phyloP scores from a whole-genome alignment of 2,329 filamentous ascomycete species.

The Diatrype stigma region DNA sequence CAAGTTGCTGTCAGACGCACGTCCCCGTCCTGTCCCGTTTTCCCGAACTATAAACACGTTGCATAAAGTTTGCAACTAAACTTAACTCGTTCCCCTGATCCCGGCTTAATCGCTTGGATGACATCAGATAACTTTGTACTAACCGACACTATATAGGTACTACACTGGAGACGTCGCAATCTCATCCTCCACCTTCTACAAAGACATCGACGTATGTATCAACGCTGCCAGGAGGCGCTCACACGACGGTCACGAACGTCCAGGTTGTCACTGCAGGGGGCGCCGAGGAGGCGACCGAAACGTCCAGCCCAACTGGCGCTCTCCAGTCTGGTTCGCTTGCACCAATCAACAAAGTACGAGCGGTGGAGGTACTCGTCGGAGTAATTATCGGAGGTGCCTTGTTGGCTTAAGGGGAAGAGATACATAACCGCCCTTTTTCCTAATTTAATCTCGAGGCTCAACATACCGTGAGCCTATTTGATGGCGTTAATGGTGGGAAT shows the following conservation, averaged over 20 bases:
- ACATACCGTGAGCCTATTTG: too few species aligned
- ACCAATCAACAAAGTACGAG: slow-evolving; percentile 6
- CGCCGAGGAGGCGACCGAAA: slow-evolving; percentile 12
- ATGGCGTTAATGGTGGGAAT: too few species aligned
- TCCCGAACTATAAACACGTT: too few species aligned
- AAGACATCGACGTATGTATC: slow-evolving; percentile 26
- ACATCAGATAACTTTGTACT: neutral
- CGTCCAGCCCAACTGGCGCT: slow-evolving; percentile 13
- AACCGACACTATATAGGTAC: neutral
- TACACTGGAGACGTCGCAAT: neutral
- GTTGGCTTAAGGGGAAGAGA: slow-evolving; percentile 6
- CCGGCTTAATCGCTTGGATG: too few species aligned
- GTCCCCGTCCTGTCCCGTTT: too few species aligned
- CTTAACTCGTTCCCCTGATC: neutral
- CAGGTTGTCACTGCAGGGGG: slow-evolving; percentile 20
- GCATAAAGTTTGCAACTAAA: too few species aligned
- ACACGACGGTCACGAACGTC: slow-evolving; percentile 27
- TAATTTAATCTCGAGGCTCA: too few species aligned
- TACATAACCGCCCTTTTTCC: neutral
- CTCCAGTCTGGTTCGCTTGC: slow-evolving; percentile 22
- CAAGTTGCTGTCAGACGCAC: too few species aligned
- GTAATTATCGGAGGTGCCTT: slow-evolving; percentile 21
- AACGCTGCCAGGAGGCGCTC: slow-evolving; percentile 24
- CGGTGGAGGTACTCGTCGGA: slow-evolving; percentile 20
- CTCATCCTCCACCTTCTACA: slow-evolving; percentile 1